Conservation (phyloP, 164 flowering plant genomes). For the Liquidambar formosana region DNA sequence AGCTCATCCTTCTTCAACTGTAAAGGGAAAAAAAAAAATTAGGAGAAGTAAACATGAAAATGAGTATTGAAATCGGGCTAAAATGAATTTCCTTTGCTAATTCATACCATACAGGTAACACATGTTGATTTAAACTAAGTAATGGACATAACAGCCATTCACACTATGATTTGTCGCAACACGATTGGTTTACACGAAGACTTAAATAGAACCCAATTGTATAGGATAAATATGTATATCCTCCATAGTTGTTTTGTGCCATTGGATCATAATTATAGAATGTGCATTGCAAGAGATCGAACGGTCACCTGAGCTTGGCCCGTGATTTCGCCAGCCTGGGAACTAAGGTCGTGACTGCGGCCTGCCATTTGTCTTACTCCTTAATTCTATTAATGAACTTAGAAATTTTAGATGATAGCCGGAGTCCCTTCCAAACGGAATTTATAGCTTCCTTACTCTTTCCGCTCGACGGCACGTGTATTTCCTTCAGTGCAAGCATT, state of each 20-base stretch:
- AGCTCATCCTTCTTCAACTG: slow-evolving; percentile 29
- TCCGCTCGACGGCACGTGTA: not conserved
- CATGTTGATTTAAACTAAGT: too few species aligned
- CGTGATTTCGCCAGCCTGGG: slow-evolving; percentile 17
- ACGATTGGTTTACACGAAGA: too few species aligned
- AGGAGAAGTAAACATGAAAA: not conserved
- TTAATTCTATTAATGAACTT: not conserved
- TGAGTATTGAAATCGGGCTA: not conserved
- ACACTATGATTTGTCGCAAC: too few species aligned
- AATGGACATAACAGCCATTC: too few species aligned
- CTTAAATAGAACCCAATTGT: too few species aligned
- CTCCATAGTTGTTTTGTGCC: not conserved
- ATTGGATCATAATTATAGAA: not conserved
- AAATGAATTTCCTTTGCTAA: slow-evolving; percentile 4
- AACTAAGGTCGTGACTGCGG: slow-evolving; percentile 5
- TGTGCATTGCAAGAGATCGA: not conserved
- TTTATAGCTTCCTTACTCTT: not conserved
- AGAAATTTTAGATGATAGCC: not conserved
- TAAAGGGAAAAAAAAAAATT: not conserved
- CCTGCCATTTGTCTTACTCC: slow-evolving; percentile 23
- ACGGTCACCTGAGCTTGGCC: slow-evolving; percentile 32
- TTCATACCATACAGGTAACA: too few species aligned
- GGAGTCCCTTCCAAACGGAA: not conserved
- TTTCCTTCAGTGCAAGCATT: not conserved
- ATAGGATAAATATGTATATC: too few species aligned